These are phyloP conservation scores for Solanum lignicaule DNA, from an alignment of 257 asterid genomes.

Conservation along the genomic window DNA sequence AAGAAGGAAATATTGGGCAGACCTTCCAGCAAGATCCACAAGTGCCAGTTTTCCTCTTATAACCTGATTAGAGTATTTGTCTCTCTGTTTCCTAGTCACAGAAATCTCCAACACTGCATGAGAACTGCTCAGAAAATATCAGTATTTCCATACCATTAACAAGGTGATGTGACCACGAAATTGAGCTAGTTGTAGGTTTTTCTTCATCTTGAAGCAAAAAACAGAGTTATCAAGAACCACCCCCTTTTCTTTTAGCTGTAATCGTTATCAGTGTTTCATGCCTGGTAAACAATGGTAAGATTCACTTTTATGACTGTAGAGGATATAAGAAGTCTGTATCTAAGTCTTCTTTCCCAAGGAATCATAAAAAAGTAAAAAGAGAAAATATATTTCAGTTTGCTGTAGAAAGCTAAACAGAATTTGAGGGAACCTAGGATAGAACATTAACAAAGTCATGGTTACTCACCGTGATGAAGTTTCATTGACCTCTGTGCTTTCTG, in stretches of 20 bases:
- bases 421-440: neutral
- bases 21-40: constrained; percentile 99
- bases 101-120: constrained; percentile 93
- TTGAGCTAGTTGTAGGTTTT: neutral
- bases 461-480: constrained; percentile 92
- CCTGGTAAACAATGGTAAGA: neutral
- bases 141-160: neutral
- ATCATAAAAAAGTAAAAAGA: neutral
- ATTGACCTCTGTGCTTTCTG: constrained; percentile 89
- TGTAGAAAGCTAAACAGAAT: neutral
- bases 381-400: neutral
- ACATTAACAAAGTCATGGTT: constrained; percentile 1
- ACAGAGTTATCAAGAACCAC: neutral
- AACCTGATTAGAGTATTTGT: constrained; percentile 67
- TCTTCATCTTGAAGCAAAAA: neutral
- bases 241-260: neutral
- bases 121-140: constrained; percentile 43
- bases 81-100: constrained; percentile 57
- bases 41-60: constrained; percentile 83
- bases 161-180: neutral
- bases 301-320: neutral
- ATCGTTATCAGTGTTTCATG: neutral
- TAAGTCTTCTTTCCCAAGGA: neutral
- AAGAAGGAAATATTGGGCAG: constrained; percentile 10
- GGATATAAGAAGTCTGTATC: neutral